Conservation (phyloP, 805 yeast genomes). For the Teunomyces lycoperdinae region DNA sequence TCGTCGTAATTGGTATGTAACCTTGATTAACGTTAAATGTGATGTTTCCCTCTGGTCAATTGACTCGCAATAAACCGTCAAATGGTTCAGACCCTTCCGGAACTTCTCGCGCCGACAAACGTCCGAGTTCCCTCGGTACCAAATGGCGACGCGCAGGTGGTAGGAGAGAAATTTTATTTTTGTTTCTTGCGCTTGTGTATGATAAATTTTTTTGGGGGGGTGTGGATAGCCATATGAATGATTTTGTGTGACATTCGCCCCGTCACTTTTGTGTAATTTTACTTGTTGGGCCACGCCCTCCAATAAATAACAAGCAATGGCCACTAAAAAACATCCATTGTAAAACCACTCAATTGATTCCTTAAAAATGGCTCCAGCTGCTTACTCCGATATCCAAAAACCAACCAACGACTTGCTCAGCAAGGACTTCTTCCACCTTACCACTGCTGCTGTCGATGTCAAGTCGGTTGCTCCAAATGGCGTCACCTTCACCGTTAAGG, state of each 20-base stretch:
- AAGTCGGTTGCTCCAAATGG: slow-evolving; percentile 96
- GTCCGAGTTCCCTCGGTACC: slow-evolving; percentile 1
- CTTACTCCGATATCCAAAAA: slow-evolving; percentile 91
- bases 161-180: not conserved
- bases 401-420: slow-evolving; percentile 85
- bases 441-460: slow-evolving; percentile 84
- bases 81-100: not conserved
- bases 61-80: too few relatives aligned
- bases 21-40: too few relatives aligned
- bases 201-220: not conserved
- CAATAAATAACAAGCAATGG: slow-evolving; percentile 1
- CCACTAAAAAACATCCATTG: slow-evolving; percentile 4
- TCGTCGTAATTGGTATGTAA: too few relatives aligned
- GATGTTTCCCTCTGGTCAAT: too few relatives aligned
- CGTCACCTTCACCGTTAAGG: slow-evolving; percentile 90
- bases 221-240: not conserved
- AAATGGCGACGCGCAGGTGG: not conserved
- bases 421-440: slow-evolving; percentile 89
- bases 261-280: not conserved
- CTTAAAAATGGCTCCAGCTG: slow-evolving; percentile 58
- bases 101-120: not conserved
- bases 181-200: not conserved
- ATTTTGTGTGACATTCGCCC: not conserved
- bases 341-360: slow-evolving; percentile 1
- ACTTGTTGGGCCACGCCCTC: slow-evolving; percentile 6